Base-by-base conservation (phyloP, 2,329 filamentous ascomycete species). In the Sarocladiaceae sp. region DNA sequence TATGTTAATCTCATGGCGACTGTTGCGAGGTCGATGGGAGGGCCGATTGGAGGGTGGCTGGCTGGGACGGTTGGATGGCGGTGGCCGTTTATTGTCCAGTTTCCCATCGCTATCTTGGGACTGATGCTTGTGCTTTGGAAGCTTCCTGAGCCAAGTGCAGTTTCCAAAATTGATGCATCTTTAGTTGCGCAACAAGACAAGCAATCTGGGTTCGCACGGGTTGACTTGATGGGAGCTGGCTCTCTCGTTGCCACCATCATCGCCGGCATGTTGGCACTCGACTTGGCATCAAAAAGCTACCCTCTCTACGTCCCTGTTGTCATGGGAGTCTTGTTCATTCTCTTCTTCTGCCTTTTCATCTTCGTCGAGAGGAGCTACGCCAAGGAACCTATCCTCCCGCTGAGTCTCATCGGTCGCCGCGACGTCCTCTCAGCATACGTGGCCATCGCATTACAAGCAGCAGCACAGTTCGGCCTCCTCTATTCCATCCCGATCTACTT, bases 41-140 rank as follows among this genome's bases (percentile, higher is more conserved):
- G 81, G 4, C 83, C 85, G 0, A 51, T 90, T 0, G 86, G 78
- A 50, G 85, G 86, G 3, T 58, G 86, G 5, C 60, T 89, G n/a
- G 78, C 83, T 0, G 85, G 89, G 58, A 77, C 72, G 4, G 72
- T 89, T 43, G 83, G 85, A 26, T 89, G 85, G 85, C 69, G 85
- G 51, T 88, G 83, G 81, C 26, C 26, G 7, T 29, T 29, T 29
- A 29, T 29, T 29, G 26, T 29, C 26, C 26, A 29, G 26, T 29
- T 29, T 29, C 26, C 26, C 9, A 13, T 29, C 26, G 26, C 26
- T 29, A 13, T 29, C 7, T 13, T 29, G 7, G 26, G 26, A 29
- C 26, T 29, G 26, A 29, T 29, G 13, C 26, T 29, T 7, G 26
- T 29, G 26, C 13, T 29, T 7, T 29, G 26, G 26, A 29, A 29